These are phyloP conservation scores for Edaphochlamys debaryana DNA, from an alignment of 139 green algal species.

Conservation along the genomic window DNA sequence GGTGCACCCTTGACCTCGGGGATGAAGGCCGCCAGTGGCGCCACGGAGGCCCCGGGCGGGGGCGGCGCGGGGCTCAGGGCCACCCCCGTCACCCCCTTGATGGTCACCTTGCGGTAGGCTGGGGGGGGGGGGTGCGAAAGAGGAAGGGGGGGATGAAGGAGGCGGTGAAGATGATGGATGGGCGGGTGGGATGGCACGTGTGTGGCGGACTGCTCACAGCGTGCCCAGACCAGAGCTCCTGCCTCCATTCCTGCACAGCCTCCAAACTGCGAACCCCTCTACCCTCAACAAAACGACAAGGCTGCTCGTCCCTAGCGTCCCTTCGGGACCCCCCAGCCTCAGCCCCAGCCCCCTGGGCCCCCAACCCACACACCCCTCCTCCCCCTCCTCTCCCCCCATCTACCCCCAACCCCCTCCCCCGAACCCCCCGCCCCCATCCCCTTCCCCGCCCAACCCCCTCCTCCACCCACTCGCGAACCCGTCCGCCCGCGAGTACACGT, in stretches of 20 bases:
- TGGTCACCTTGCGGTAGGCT: constrained; percentile 64
- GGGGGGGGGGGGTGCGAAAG: background rate
- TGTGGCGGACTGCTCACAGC: too few relatives aligned
- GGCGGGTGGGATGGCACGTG: too few relatives aligned
- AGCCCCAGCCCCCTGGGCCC: too few relatives aligned
- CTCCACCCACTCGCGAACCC: constrained; percentile 61
- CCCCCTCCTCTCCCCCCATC: too few relatives aligned
- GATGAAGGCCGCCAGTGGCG: constrained; percentile 66
- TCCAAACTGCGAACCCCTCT: too few relatives aligned
- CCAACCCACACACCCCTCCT: background rate
- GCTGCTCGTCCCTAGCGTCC: too few relatives aligned
- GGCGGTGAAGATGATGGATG: background rate
- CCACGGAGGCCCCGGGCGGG: background rate
- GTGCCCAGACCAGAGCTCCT: too few relatives aligned
- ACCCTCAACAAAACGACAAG: too few relatives aligned
- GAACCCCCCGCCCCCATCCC: background rate
- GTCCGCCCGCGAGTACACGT: constrained; percentile 77
- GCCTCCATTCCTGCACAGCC: too few relatives aligned
- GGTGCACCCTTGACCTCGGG: constrained; percentile 85
- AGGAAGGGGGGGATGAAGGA: background rate
- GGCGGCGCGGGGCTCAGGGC: constrained; percentile 58
- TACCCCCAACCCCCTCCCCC: too few relatives aligned
- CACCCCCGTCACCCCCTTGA: constrained; percentile 75
- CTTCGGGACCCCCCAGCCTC: too few relatives aligned
- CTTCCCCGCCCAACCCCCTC: background rate